Base-by-base conservation (phyloP, 2,329 filamentous ascomycete species). In the Fusarium buharicum region DNA sequence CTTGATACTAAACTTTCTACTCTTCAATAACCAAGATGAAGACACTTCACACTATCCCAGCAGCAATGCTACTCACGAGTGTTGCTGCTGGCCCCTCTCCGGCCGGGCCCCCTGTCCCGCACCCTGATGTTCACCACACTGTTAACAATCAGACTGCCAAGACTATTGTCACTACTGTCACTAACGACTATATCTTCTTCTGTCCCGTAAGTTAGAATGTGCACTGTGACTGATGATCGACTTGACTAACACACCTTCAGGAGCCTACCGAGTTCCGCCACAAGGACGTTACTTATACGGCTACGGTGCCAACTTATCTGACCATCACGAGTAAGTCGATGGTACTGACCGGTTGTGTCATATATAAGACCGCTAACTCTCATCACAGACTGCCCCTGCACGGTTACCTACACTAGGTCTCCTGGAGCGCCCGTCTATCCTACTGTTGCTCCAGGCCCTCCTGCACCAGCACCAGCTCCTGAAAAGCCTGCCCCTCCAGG, bases 351-450 rank as follows among this genome's bases (percentile, higher is more conserved):
- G 11, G 4, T 5, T 12, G 9, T 11, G 24, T 37, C 44, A 22
- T 3, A 24, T 10, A 11, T 4, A 18, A 16, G 14, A 3, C n/a
- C 11, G 55, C 72, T 77, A 58, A 77, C 66, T 17, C 43, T 20
- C 8, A 11, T 11, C 2, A 22, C n/a, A 80, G 78, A 81, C 74
- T 82, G 80, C 66, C 80, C 80, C 50, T 82, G 79, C 69, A 79
- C 78, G 31, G 62, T 81, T 47, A 77, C 74, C 48, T 70, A 76
- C 55, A 59, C 59, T 14, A 22, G 46, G 28, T 36, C 33, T 14
- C 40, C 54, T 16, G 39, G 41, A 28, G 30, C n/a, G 9, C 38
- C 45, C 16, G 47, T 55, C 14, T 37, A 49, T 33, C 47, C 48
- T 6, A 48, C 53, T 6, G 34, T 22, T 43, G 38, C 48, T 28